A percentile compares a stretch with the other conserved stretches of the same genome.
Conservation (phyloP, 1,284 basidiomycete species). For the Ganoderma multipileum region DNA sequence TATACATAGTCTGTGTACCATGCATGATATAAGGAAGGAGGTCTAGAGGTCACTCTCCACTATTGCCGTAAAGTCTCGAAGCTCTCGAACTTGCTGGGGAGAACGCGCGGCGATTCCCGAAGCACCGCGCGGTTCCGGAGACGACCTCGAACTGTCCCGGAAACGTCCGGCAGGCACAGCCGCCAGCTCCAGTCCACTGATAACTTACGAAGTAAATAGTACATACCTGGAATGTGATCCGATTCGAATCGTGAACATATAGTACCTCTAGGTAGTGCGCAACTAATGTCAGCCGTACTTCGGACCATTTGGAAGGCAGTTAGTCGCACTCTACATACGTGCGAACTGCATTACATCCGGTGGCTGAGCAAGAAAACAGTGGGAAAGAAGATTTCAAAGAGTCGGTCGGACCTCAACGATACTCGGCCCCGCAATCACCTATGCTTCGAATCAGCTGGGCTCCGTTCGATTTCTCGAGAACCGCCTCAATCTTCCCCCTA, state of each 20-base stretch:
- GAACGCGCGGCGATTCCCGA: background rate
- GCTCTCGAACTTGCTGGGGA: background rate
- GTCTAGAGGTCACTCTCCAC: background rate
- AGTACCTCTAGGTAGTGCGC: background rate
- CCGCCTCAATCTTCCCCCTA: conserved; percentile 62
- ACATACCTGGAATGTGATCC: background rate
- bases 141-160: background rate
- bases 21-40: background rate
- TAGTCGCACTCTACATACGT: background rate
- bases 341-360: background rate
- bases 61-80: background rate
- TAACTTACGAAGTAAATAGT: background rate
- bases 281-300: background rate
- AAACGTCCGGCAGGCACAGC: background rate
- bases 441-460: conserved; percentile 67
- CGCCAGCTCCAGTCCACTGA: no score
- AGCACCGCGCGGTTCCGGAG: background rate
- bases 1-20: background rate
- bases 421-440: conserved; percentile 85
- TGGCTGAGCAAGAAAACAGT: background rate
- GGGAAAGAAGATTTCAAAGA: background rate
- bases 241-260: background rate
- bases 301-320: background rate
- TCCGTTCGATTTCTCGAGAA: conserved; percentile 66
- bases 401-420: conserved; percentile 50